Evolutionary conservation across 176 grass and related monocot genomes (phyloP).

Genomic region (Aegilops bicornis): DNA sequence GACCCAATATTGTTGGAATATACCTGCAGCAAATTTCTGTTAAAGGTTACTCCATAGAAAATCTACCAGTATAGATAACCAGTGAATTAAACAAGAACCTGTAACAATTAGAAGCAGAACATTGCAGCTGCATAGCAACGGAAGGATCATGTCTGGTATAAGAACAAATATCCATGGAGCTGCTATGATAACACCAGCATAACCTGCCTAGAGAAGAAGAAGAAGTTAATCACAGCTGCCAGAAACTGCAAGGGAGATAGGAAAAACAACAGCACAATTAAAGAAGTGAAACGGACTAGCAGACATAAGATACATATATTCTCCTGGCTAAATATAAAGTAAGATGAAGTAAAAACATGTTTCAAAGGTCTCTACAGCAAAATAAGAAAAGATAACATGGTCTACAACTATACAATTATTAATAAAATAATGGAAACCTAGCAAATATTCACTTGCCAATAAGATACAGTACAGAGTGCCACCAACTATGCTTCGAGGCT

Average conservation of each 20-base stretch:
- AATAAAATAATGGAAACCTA: constrained; percentile 18
- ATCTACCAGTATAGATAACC: background rate
- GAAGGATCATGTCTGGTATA: constrained; percentile 49
- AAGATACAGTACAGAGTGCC: constrained; percentile 57
- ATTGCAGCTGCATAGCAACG: constrained; percentile 71
- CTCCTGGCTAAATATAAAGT: background rate
- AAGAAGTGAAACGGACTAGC: background rate
- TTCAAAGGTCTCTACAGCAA: background rate
- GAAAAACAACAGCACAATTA: background rate
- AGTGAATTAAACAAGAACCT: constrained; percentile 32
- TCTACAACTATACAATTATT: background rate
- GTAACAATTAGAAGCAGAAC: constrained; percentile 61
- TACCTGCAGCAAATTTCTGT: constrained; percentile 41
- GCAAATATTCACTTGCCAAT: constrained; percentile 58
- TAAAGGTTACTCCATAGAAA: constrained; percentile 5
- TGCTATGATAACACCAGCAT: constrained; percentile 57
- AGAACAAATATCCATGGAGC: constrained; percentile 71
- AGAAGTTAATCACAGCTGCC: constrained; percentile 2
- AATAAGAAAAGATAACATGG: background rate
- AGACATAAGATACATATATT: background rate
- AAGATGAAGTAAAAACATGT: background rate
- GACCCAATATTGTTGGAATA: constrained; percentile 77
- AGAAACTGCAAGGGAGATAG: background rate
- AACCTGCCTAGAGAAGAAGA: constrained; percentile 59
- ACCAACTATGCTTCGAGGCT: constrained; percentile 50